phyloP scores from a whole-genome alignment of 768 basidiomycete genomes.

The Coprinopsis cinerea region DNA sequence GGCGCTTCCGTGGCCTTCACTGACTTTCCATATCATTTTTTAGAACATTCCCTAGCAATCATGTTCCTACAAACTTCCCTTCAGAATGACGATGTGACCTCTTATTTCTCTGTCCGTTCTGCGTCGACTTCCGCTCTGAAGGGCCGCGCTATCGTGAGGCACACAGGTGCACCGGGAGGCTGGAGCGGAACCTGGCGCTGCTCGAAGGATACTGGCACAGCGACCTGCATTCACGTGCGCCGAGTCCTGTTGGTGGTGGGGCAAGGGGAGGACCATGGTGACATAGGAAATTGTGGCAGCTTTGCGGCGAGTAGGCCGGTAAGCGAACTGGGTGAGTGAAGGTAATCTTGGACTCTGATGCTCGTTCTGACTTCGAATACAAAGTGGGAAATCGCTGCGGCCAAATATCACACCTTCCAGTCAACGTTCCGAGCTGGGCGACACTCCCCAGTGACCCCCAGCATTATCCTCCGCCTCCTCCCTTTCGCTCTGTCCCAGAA shows the following conservation, averaged over 20 bases:
- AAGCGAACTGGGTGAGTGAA: background rate
- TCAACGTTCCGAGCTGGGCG: conserved; percentile 15
- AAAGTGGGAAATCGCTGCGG: background rate
- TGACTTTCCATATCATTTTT: background rate
- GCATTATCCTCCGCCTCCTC: background rate
- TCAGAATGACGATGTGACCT: background rate
- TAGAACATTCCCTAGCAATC: background rate
- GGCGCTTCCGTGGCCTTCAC: background rate
- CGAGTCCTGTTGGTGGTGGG: background rate
- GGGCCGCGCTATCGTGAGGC: conserved; percentile 6
- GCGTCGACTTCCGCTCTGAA: background rate
- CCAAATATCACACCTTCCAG: conserved; percentile 11
- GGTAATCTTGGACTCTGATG: background rate
- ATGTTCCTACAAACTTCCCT: background rate
- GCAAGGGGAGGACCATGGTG: background rate
- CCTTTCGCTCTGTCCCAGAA: background rate
- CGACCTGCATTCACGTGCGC: background rate
- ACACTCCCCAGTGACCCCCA: conserved; percentile 8
- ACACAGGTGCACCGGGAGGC: background rate
- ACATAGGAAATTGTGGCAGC: background rate
- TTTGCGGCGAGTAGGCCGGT: background rate
- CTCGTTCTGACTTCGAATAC: background rate
- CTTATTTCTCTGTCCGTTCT: background rate
- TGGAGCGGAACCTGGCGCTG: background rate
- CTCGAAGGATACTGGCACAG: background rate